Percentiles rank a stretch among this genome's conserved stretches.
These are phyloP conservation scores for Pythium dissotocum DNA, from an alignment of 352 stramenopile species.

Conservation along the genomic window DNA sequence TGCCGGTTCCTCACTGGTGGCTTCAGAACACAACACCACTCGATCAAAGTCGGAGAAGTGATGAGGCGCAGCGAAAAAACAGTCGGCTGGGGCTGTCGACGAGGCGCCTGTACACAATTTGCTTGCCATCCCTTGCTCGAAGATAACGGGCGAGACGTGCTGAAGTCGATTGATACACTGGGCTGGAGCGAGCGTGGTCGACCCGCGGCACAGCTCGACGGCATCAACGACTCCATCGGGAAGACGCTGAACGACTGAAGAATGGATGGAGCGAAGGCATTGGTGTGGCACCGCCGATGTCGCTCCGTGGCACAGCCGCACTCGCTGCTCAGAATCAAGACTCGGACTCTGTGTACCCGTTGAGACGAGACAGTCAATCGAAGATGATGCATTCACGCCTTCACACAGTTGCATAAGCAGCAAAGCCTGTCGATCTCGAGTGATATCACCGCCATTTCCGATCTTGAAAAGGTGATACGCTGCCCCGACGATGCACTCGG, in stretches of 20 bases:
- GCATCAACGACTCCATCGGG: background rate
- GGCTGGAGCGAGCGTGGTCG: background rate
- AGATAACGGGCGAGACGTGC: background rate
- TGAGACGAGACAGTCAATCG: conserved; percentile 16
- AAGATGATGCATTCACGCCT: background rate
- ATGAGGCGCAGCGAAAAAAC: conserved; percentile 35
- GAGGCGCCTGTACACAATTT: conserved; percentile 14
- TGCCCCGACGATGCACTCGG: conserved; percentile 15
- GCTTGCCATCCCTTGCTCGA: conserved; percentile 6
- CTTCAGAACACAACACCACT: conserved; percentile 37
- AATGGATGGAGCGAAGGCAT: conserved; percentile 21
- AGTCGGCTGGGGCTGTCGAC: conserved; percentile 22
- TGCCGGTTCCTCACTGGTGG: conserved; percentile 38
- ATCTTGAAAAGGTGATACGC: conserved; percentile 2
- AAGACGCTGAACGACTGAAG: conserved; percentile 1
- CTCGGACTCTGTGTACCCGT: conserved; percentile 3
- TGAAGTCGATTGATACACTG: conserved; percentile 26
- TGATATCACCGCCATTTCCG: background rate
- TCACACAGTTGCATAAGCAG: conserved; percentile 20
- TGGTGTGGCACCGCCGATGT: background rate
- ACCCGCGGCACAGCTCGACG: conserved; percentile 24
- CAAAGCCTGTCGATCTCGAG: conserved; percentile 3
- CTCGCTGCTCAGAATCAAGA: conserved; percentile 1
- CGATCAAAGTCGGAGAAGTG: conserved; percentile 43
- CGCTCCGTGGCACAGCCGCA: conserved; percentile 17